Base-by-base conservation (phyloP, 2,329 filamentous ascomycete species). In the Fusarium pilosicola region DNA sequence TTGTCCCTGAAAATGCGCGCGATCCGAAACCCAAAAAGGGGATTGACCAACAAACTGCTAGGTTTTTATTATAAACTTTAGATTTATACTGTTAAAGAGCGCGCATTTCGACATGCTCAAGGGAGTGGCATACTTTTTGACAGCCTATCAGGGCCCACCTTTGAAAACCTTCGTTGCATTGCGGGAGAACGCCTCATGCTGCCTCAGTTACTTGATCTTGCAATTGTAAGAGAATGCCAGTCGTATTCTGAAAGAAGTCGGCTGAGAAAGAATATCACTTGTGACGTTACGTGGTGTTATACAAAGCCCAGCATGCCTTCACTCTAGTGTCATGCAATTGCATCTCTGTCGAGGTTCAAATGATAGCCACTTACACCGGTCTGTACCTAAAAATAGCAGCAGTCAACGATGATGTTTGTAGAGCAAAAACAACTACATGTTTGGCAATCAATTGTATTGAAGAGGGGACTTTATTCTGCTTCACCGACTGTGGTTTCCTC, bases 371-470 rank as follows among this genome's bases (percentile, higher is more conserved):
- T 41, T 41, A 55, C 20, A 55, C 51, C 11, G 5, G 20, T n/a
- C 12, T 14, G 49, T 28, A 18, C 17, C 24, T 17, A 18, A 55
- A 41, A 55, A 28, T 55, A 55, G 11, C 20, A 28, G 22, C 17
- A 17, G 20, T 17, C 4, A 41, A 39, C 4, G 24, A 7, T 17
- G 34, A 55, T 28, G 34, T n/a, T 28, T 55, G n/a, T 11, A 28
- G 51, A 41, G 24, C 24, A 22, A 54, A 54, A 55, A 28, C 14
- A n/a, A 6, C 20, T 22, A 54, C 51, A 28, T 22, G 15, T 13
- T 28, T 55, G 20, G 24, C 20, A n/a, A n/a, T n/a, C n/a, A 39
- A n/a, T 17, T 5, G 1, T 0, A 28, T 41, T 38, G 10, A 0
- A 13, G 14, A 54, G 32, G 13, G 18, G 18, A 38, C 7, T 18